Percentiles rank a stretch among this genome's conserved stretches.
Evolutionary conservation across 2,329 filamentous ascomycete species (phyloP).

Genomic region (Paecilomyces variotii): DNA sequence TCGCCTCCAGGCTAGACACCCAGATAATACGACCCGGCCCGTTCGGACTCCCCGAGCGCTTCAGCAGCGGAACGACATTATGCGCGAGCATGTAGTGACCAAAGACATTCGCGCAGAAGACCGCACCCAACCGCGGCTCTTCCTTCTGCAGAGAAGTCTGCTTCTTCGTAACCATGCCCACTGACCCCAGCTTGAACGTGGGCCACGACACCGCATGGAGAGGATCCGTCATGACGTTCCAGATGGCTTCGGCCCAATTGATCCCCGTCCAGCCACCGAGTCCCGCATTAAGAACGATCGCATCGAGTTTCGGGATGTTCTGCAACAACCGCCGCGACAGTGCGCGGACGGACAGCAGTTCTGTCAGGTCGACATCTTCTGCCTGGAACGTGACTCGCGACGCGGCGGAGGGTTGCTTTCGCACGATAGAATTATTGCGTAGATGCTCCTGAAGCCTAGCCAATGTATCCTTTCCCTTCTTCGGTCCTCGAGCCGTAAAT

Average conservation of each 20-base stretch:
- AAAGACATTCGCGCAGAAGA: conserved; percentile 90
- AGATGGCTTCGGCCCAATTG: conserved; percentile 57
- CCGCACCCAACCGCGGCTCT: conserved; percentile 62
- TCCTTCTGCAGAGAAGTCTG: conserved; percentile 38
- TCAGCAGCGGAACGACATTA: conserved; percentile 66
- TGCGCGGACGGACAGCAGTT: conserved; percentile 47
- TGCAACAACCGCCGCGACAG: conserved; percentile 44
- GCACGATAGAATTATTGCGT: conserved; percentile 15
- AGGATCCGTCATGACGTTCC: conserved; percentile 52
- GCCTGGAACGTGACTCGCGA: conserved; percentile 45
- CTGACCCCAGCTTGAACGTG: conserved; percentile 58
- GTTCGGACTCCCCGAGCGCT: conserved; percentile 34
- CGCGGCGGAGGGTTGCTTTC: neutral
- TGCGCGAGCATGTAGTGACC: conserved; percentile 89
- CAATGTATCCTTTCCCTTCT: conserved; percentile 69
- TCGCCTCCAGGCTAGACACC: conserved; percentile 74
- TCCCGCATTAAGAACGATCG: conserved; percentile 77
- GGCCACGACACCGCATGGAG: conserved; percentile 68
- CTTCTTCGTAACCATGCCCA: conserved; percentile 46
- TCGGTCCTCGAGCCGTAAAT: conserved; percentile 68
- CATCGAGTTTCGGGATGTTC: conserved; percentile 63
- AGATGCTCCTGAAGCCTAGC: conserved; percentile 56
- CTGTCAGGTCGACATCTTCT: conserved; percentile 51
- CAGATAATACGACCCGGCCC: conserved; percentile 66
- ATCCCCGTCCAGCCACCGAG: conserved; percentile 80